Evolutionary conservation across 768 basidiomycete genomes (phyloP).

Genomic region (Ephemerocybe angulata): DNA sequence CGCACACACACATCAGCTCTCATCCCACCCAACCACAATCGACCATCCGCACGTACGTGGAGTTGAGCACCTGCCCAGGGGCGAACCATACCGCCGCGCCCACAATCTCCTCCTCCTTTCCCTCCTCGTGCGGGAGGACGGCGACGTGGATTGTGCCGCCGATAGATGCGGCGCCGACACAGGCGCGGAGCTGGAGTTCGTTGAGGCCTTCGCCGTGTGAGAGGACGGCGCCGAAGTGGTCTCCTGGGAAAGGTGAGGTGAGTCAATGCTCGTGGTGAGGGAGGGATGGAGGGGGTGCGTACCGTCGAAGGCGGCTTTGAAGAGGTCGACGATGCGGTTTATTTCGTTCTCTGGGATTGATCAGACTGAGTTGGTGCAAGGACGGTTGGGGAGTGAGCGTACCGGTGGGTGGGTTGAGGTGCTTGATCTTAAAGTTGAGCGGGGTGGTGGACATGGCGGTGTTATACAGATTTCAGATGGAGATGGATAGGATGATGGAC

Average conservation of each 20-base stretch:
- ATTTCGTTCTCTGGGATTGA: background rate
- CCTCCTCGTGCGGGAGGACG: slow-evolving; percentile 18
- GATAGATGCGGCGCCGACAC: slow-evolving; percentile 19
- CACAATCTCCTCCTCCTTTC: slow-evolving; percentile 20
- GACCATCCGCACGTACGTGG: too few species aligned
- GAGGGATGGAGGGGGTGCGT: background rate
- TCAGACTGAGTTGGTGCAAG: background rate
- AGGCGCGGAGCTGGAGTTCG: slow-evolving; percentile 13
- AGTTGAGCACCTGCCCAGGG: slow-evolving; percentile 22
- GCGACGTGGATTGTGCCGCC: slow-evolving; percentile 25
- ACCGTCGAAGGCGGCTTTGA: background rate
- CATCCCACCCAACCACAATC: background rate
- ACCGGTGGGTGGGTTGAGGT: too few species aligned
- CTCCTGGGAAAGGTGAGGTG: too few species aligned
- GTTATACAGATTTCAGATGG: too few species aligned
- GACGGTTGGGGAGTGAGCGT: background rate
- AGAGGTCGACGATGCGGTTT: background rate
- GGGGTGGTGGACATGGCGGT: too few species aligned
- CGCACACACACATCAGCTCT: background rate
- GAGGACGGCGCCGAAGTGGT: slow-evolving; percentile 12
- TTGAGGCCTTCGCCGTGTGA: slow-evolving; percentile 20
- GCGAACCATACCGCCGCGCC: slow-evolving; percentile 31
- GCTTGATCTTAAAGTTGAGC: too few species aligned
- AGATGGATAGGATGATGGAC: background rate
- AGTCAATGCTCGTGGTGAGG: too few species aligned